Evolutionary conservation across 208 protist species (phyloP).

Genomic region (Kentomonas sorsogonicus): DNA sequence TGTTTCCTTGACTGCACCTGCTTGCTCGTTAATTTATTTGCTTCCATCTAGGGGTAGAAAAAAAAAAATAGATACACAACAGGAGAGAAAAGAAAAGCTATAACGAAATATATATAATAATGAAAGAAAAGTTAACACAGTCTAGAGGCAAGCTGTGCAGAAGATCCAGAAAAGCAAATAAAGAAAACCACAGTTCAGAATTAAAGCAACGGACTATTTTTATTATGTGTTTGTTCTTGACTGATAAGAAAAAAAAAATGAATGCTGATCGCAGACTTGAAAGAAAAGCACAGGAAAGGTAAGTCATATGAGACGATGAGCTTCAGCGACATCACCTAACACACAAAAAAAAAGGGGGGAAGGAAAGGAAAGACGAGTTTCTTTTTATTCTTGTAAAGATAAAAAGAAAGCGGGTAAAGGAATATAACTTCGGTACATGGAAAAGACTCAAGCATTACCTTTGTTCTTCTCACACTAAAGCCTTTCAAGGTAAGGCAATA

Average conservation of each 20-base stretch:
- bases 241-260: no score
- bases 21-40: neutral
- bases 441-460: no score
- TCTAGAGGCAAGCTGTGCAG: neutral
- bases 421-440: constrained; percentile 8
- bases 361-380: neutral
- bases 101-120: constrained; percentile 2
- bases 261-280: constrained; percentile 1
- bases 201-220: neutral
- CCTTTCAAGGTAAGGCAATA: no score
- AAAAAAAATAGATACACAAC: neutral
- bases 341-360: neutral
- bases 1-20: neutral
- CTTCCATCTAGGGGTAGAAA: neutral
- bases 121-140: neutral
- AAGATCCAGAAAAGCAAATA: neutral
- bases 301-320: constrained; percentile 5
- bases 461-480: no score
- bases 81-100: neutral
- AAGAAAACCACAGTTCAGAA: constrained; percentile 8
- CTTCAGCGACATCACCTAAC: neutral
- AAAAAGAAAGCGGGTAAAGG: constrained; percentile 2
- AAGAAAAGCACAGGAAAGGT: no score
- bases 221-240: no score
- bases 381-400: neutral